Conservation (phyloP, 257 asterid species). For the Fraxinus excelsior region DNA sequence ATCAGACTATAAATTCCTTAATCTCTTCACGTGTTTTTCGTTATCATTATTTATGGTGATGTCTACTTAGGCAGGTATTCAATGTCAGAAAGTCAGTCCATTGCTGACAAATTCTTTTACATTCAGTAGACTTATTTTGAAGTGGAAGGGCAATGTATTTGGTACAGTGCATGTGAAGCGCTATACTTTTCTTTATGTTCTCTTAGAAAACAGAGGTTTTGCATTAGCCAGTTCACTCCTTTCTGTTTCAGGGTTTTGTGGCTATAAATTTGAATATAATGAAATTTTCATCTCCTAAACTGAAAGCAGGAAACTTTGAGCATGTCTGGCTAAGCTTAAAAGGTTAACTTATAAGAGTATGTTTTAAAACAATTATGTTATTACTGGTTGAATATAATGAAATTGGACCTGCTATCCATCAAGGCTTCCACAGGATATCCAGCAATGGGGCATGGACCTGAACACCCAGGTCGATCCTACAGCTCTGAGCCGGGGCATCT, state of each 20-base stretch:
- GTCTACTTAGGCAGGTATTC: slow-evolving; percentile 12
- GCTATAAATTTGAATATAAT: neutral
- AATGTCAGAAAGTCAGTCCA: neutral
- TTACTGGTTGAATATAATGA: no score
- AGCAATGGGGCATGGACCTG: no score
- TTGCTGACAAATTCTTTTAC: neutral
- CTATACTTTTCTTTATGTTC: neutral
- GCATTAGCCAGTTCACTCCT: neutral
- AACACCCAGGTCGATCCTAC: no score
- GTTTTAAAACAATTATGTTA: no score
- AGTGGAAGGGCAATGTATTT: neutral
- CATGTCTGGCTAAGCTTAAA: neutral
- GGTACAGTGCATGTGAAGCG: neutral
- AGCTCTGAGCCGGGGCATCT: no score
- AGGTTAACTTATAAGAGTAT: neutral
- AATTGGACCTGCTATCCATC: no score
- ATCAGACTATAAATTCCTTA: neutral
- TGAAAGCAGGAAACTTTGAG: neutral
- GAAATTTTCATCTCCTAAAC: neutral
- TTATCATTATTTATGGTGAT: neutral
- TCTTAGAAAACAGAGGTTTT: neutral
- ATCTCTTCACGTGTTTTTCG: neutral
- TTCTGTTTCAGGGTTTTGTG: no score
- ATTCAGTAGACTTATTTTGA: neutral
- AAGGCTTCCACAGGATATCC: no score